phyloP scores from a whole-genome alignment of 1,139 yeast genomes.

The Geotrichum aggregatum region DNA sequence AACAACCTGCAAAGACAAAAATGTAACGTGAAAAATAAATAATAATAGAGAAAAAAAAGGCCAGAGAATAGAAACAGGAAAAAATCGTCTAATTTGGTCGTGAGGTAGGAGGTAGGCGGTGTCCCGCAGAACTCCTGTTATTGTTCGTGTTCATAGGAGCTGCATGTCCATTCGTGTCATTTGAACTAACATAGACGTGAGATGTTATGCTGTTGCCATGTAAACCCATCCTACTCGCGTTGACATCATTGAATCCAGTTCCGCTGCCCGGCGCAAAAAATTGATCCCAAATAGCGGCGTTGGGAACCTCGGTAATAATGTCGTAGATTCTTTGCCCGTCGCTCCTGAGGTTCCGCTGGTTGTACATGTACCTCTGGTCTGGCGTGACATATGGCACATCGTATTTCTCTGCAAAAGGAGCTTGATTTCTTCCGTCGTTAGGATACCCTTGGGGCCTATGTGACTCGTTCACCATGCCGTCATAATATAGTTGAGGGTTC shows the following conservation, averaged over 20 bases:
- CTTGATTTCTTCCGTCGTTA: neutral
- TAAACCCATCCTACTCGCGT: neutral
- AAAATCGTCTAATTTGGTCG: too few relatives aligned
- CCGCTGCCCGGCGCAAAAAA: slow-evolving; percentile 42
- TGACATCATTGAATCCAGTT: neutral
- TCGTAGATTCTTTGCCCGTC: slow-evolving; percentile 58
- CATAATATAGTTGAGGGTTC: neutral
- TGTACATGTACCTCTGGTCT: neutral
- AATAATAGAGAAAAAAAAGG: too few relatives aligned
- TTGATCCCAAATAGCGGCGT: slow-evolving; percentile 74
- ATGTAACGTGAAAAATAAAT: too few relatives aligned
- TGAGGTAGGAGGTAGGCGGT: too few relatives aligned
- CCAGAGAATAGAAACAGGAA: too few relatives aligned
- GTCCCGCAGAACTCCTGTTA: too few relatives aligned
- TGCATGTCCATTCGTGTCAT: too few relatives aligned
- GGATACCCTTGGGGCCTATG: neutral
- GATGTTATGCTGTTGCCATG: neutral
- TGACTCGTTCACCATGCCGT: neutral
- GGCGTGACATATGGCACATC: neutral
- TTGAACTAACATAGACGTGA: too few relatives aligned
- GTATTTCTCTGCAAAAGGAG: neutral
- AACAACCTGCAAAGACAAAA: too few relatives aligned
- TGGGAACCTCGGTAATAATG: slow-evolving; percentile 60
- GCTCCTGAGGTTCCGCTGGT: neutral
- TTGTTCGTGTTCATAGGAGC: too few relatives aligned